Evolutionary conservation across 2,329 filamentous ascomycete genomes (phyloP).

Genomic region (Colletotrichum theobromicola): DNA sequence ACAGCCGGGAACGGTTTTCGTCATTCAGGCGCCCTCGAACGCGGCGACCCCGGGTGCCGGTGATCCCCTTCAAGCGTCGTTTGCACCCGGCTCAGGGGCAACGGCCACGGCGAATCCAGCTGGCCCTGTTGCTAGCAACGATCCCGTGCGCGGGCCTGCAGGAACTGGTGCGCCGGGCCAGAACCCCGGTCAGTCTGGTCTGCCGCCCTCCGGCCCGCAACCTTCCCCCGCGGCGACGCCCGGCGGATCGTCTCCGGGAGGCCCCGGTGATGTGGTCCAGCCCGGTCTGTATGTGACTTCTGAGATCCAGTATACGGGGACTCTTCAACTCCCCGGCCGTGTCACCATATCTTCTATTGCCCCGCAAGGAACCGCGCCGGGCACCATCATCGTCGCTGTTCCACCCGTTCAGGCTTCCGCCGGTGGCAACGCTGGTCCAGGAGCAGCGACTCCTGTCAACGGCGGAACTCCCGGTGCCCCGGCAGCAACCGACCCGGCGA

Average conservation of each 20-base stretch:
- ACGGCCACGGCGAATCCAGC: not conserved
- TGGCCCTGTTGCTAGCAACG: not conserved
- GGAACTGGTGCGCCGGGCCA: not conserved
- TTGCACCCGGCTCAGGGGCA: not conserved
- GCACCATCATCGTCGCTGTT: conserved; percentile 2
- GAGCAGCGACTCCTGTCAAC: not conserved
- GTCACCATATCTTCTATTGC: not conserved
- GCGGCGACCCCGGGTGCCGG: not conserved
- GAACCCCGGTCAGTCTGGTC: not conserved
- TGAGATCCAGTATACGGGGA: not conserved
- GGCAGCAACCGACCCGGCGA: not conserved
- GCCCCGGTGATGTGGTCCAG: not conserved
- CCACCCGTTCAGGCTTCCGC: not conserved
- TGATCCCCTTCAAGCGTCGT: not conserved
- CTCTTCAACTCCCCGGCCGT: not conserved
- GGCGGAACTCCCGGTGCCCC: not conserved
- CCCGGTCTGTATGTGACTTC: not conserved
- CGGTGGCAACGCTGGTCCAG: not conserved
- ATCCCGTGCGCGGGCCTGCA: not conserved
- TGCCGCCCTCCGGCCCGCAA: not conserved
- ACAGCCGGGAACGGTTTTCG: conserved; percentile 2
- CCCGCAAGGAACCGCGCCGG: not conserved
- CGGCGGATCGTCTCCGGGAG: not conserved
- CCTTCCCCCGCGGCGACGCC: not conserved
- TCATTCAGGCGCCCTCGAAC: not conserved